phyloP scores from a whole-genome alignment of 2,329 filamentous ascomycete genomes.

The Elsinoe arachidis region DNA sequence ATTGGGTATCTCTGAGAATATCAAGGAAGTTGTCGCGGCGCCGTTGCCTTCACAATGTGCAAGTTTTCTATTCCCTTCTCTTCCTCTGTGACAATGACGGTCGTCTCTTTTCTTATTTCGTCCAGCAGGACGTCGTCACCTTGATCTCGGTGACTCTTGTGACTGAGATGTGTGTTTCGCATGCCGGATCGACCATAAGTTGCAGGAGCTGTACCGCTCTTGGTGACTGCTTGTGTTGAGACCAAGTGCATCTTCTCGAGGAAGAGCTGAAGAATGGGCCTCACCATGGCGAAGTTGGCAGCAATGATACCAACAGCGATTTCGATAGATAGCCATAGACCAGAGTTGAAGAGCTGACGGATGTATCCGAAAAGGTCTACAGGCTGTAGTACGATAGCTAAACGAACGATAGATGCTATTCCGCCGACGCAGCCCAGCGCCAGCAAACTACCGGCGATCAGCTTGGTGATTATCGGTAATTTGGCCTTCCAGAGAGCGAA shows the following conservation, averaged over 20 bases:
- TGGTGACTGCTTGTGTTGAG: background rate
- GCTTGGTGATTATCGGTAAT: constrained; percentile 4
- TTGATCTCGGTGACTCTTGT: background rate
- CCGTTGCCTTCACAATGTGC: background rate
- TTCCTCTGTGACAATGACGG: constrained; percentile 2
- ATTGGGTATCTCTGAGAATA: background rate
- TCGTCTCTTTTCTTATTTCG: constrained; percentile 7
- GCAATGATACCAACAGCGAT: constrained; percentile 29
- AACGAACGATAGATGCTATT: constrained; percentile 1
- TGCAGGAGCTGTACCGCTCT: background rate
- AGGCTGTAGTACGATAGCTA: background rate
- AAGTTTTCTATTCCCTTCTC: constrained; percentile 4
- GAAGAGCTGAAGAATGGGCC: constrained; percentile 24
- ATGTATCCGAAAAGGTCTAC: constrained; percentile 21
- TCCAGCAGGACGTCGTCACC: background rate
- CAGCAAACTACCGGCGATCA: background rate
- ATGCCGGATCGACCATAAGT: background rate
- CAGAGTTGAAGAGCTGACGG: constrained; percentile 19
- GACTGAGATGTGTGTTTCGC: background rate
- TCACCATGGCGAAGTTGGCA: constrained; percentile 26
- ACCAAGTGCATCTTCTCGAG: constrained; percentile 7
- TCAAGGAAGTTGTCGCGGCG: background rate
- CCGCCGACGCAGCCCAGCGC: constrained; percentile 7
- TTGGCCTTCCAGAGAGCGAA: constrained; percentile 25
- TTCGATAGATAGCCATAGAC: constrained; percentile 27